Conservation (phyloP, 768 basidiomycete species). For the Pleurotus citrinopileatus region DNA sequence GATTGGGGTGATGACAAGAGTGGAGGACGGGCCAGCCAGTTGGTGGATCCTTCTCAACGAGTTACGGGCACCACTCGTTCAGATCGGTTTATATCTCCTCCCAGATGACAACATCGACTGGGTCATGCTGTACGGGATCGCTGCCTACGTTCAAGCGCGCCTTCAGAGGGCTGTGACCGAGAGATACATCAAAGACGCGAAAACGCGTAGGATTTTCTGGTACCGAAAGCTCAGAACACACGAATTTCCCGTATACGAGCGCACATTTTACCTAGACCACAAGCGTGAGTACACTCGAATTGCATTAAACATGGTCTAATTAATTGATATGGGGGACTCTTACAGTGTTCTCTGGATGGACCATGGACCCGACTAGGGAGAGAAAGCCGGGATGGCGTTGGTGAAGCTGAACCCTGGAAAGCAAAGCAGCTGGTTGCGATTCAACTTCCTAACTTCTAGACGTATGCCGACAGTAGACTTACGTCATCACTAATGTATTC, state of each 20-base stretch:
- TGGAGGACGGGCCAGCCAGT: conserved; percentile 4
- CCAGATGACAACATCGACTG: conserved; percentile 6
- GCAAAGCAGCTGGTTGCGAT: background rate
- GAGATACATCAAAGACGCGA: conserved; percentile 5
- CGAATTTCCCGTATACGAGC: background rate
- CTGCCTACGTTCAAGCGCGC: conserved; percentile 1
- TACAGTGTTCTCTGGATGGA: background rate
- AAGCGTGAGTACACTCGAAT: conserved; percentile 3
- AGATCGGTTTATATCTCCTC: background rate
- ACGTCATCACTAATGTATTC: too few relatives aligned
- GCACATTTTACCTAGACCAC: background rate
- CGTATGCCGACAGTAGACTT: too few relatives aligned
- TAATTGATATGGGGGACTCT: too few relatives aligned
- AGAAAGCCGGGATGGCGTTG: background rate
- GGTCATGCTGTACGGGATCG: conserved; percentile 2
- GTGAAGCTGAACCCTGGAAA: background rate
- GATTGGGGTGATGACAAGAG: background rate
- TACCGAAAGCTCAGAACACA: conserved; percentile 4
- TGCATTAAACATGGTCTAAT: too few relatives aligned
- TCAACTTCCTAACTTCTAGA: background rate
- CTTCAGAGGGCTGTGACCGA: conserved; percentile 3
- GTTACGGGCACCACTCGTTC: background rate
- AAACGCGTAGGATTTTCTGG: conserved; percentile 9
- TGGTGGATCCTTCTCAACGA: conserved; percentile 9
- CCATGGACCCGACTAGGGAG: background rate